These are phyloP conservation scores for Xylaria sp. DNA, from an alignment of 2,329 filamentous ascomycete genomes.

Conservation along the genomic window DNA sequence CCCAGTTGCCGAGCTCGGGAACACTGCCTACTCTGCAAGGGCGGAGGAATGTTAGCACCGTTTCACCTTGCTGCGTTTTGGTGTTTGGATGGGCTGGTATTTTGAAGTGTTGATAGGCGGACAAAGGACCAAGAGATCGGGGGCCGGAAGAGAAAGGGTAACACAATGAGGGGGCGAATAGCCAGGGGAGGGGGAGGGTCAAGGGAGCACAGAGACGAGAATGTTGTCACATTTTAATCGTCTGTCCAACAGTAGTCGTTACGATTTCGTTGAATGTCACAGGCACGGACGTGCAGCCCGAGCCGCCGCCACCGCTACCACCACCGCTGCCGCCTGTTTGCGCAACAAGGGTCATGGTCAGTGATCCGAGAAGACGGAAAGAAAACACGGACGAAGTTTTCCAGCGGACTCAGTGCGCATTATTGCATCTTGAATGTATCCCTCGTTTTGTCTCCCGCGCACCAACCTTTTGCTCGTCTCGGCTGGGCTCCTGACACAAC, in stretches of 20 bases:
- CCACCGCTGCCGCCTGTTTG: neutral
- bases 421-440: neutral
- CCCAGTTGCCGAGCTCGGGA: slow-evolving; percentile 61
- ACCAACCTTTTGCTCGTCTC: neutral
- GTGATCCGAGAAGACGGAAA: neutral
- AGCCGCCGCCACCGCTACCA: slow-evolving; percentile 31
- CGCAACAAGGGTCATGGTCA: neutral
- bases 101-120: neutral
- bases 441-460: neutral
- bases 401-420: neutral
- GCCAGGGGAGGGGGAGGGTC: neutral
- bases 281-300: slow-evolving; percentile 44
- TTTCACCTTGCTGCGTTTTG: neutral
- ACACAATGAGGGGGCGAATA: neutral
- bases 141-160: neutral
- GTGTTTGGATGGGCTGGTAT: neutral
- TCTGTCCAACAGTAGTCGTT: slow-evolving; percentile 57
- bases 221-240: slow-evolving; percentile 60
- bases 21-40: slow-evolving; percentile 35
- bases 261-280: slow-evolving; percentile 61
- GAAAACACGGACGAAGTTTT: neutral
- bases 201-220: slow-evolving; percentile 28
- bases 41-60: slow-evolving; percentile 6
- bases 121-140: neutral
- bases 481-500: neutral